These are phyloP conservation scores for Musa acuminata DNA, from an alignment of 176 grass and related monocot genomes.

Conservation along the genomic window DNA sequence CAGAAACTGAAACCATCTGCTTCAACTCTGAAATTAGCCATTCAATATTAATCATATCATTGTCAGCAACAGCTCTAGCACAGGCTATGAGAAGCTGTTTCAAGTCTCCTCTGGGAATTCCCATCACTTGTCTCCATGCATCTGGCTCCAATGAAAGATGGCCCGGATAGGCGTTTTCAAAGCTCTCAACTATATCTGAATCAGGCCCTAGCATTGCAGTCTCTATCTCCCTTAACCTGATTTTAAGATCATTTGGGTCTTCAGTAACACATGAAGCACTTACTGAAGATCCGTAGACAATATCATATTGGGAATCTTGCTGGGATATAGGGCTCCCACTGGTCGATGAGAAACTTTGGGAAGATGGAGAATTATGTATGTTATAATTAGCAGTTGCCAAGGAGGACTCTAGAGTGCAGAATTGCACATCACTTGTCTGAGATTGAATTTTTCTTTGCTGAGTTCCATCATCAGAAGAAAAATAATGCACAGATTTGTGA, in stretches of 20 bases:
- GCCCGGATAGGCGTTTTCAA: conserved; percentile 22
- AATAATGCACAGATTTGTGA: conserved; percentile 15
- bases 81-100: conserved; percentile 68
- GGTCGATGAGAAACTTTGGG: conserved; percentile 30
- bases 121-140: conserved; percentile 43
- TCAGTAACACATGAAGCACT: conserved; percentile 72
- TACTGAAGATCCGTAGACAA: conserved; percentile 49
- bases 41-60: conserved; percentile 30
- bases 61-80: conserved; percentile 61
- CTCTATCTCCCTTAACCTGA: conserved; percentile 63
- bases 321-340: conserved; percentile 51
- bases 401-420: conserved; percentile 70
- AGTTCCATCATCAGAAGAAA: conserved; percentile 27
- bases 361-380: conserved; percentile 46
- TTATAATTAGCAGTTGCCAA: conserved; percentile 36
- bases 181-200: conserved; percentile 25
- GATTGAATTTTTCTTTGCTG: conserved; percentile 13
- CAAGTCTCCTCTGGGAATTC: conserved; percentile 49
- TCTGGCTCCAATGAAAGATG: conserved; percentile 29
- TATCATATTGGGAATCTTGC: conserved; percentile 53
- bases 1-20: conserved; percentile 85
- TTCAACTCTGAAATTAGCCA: conserved; percentile 57
- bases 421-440: conserved; percentile 21
- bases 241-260: conserved; percentile 62
- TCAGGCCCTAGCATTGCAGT: conserved; percentile 76